phyloP scores from a whole-genome alignment of 1,139 yeast species.

The Magnusiomyces suaveolens region DNA sequence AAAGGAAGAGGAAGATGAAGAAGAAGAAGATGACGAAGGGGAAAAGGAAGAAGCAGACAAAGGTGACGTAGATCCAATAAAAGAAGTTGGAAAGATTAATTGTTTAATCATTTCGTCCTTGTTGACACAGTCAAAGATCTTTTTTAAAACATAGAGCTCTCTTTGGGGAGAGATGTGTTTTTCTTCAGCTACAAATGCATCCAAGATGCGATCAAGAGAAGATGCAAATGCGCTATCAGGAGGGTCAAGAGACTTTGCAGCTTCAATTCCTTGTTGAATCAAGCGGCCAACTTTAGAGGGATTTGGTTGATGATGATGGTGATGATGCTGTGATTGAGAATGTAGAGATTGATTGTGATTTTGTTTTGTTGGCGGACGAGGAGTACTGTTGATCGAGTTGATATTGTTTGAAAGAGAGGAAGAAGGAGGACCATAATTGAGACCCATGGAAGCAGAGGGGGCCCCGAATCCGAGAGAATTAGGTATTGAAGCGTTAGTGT shows the following conservation, averaged over 20 bases:
- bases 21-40: background rate
- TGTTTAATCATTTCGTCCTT: background rate
- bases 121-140: constrained; percentile 4
- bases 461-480: background rate
- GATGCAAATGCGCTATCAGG: background rate
- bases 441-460: no score
- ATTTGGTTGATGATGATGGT: background rate
- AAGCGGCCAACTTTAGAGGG: background rate
- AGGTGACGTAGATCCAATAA: background rate
- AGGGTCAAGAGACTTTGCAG: background rate
- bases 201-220: background rate
- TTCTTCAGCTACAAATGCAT: background rate
- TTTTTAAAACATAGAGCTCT: background rate
- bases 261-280: background rate
- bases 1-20: background rate
- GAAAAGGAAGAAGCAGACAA: background rate
- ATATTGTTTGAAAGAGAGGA: background rate
- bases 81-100: background rate
- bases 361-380: background rate
- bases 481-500: background rate
- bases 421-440: background rate
- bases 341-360: background rate
- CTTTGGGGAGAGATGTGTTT: background rate
- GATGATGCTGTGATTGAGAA: background rate
- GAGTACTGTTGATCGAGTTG: background rate